Percentiles rank a stretch among this genome's conserved stretches.
Evolutionary conservation across 163 green algal species (phyloP).

Genomic region (Chloromonas sp.): DNA sequence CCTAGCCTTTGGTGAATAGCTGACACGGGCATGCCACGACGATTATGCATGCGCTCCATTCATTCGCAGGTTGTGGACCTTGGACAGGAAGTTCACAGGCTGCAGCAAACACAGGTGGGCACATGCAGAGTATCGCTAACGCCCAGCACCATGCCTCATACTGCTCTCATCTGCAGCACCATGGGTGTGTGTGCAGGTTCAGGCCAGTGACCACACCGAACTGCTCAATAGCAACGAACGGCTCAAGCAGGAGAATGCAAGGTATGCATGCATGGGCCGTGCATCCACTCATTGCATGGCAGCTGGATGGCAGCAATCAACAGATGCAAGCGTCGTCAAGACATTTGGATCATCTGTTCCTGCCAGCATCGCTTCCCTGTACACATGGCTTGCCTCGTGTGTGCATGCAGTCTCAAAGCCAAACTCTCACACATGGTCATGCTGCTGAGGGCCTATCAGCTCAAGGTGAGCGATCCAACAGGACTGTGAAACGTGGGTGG

Average conservation of each 20-base stretch:
- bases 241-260: constrained; percentile 10
- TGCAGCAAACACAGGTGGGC: constrained; percentile 1
- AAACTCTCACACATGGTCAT: constrained; percentile 27
- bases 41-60: not conserved
- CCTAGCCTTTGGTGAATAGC: not conserved
- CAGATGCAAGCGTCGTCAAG: not conserved
- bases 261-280: constrained; percentile 8
- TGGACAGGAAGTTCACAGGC: constrained; percentile 21
- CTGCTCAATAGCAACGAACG: not conserved
- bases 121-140: not conserved
- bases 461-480: not conserved
- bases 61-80: constrained; percentile 32
- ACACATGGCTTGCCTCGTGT: not conserved
- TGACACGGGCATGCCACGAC: too few relatives aligned
- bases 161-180: not conserved
- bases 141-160: not conserved
- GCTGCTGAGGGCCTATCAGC: constrained; percentile 12
- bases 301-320: too few relatives aligned
- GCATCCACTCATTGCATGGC: not conserved
- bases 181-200: not conserved
- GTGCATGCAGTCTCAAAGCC: constrained; percentile 24
- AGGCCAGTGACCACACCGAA: not conserved
- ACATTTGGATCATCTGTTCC: not conserved
- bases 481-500: too few relatives aligned
- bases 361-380: not conserved